A percentile compares a stretch with the other conserved stretches of the same genome.
These are phyloP conservation scores for Phyllostachys edulis DNA, from an alignment of 176 grass and related monocot genomes.

Conservation along the genomic window DNA sequence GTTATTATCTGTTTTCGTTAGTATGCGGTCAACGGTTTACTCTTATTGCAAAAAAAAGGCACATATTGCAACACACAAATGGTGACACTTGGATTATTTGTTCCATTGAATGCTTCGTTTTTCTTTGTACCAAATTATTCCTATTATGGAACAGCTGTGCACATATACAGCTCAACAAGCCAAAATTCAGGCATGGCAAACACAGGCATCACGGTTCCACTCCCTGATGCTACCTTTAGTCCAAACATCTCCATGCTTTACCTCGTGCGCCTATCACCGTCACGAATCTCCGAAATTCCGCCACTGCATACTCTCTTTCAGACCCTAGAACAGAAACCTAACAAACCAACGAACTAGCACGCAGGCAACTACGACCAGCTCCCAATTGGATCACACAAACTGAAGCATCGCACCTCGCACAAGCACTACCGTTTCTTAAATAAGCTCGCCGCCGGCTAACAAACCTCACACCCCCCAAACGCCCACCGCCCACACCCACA, in stretches of 20 bases:
- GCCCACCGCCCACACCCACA: background rate
- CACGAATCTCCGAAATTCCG: slow-evolving; percentile 6
- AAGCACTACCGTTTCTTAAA: background rate
- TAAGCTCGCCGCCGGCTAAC: background rate
- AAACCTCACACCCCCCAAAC: background rate
- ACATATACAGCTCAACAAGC: background rate
- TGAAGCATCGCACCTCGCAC: background rate
- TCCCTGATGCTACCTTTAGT: background rate
- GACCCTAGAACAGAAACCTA: slow-evolving; percentile 8
- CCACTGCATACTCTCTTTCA: background rate
- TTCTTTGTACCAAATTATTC: background rate
- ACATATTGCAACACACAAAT: background rate
- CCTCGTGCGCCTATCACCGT: background rate
- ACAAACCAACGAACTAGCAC: slow-evolving; percentile 1
- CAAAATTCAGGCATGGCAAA: background rate
- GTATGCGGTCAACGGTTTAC: background rate
- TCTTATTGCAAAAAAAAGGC: background rate
- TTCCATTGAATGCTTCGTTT: background rate
- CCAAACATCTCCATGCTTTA: background rate
- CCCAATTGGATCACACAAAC: background rate
- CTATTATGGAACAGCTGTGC: background rate
- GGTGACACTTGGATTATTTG: background rate
- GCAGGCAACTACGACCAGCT: slow-evolving; percentile 5
- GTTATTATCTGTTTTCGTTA: background rate
- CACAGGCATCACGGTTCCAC: background rate